phyloP scores from a whole-genome alignment of 768 basidiomycete genomes.

The Podaxis carcinomalis region DNA sequence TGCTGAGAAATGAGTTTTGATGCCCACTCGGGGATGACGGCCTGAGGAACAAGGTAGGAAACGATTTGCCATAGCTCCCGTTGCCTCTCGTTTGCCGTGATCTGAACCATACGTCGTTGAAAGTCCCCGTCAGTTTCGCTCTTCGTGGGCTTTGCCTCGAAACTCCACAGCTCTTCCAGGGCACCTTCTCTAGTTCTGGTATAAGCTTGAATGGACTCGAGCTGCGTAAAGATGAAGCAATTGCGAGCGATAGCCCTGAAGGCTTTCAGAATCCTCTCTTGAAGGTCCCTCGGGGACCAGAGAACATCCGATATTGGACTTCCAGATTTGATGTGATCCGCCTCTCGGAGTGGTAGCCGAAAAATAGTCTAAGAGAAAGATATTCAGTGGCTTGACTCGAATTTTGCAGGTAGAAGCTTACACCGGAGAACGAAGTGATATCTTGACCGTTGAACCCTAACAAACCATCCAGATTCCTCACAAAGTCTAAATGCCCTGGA shows the following conservation, averaged over 20 bases:
- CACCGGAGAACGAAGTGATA: neutral
- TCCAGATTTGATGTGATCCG: neutral
- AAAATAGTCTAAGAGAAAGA: neutral
- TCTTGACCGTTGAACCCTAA: conserved; percentile 22
- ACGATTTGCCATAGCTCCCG: neutral
- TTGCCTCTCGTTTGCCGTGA: neutral
- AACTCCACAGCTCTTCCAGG: neutral
- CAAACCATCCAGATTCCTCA: conserved; percentile 30
- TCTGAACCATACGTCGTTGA: conserved; percentile 1
- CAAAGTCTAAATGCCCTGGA: conserved; percentile 33
- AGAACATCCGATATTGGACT: neutral
- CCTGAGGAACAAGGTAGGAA: neutral
- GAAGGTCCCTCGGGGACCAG: neutral
- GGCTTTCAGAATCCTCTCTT: neutral
- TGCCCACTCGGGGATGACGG: neutral
- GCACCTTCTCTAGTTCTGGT: neutral
- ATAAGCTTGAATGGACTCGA: conserved; percentile 2
- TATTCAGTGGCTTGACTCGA: neutral
- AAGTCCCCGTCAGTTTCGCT: neutral
- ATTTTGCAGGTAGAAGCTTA: neutral
- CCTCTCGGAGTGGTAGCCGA: neutral
- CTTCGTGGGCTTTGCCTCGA: neutral
- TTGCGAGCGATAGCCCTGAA: conserved; percentile 1
- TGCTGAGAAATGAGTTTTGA: neutral
- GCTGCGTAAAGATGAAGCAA: conserved; percentile 5